Base-by-base conservation (phyloP, 73 alveolate genomes). In the Paramecium biaurelia region DNA sequence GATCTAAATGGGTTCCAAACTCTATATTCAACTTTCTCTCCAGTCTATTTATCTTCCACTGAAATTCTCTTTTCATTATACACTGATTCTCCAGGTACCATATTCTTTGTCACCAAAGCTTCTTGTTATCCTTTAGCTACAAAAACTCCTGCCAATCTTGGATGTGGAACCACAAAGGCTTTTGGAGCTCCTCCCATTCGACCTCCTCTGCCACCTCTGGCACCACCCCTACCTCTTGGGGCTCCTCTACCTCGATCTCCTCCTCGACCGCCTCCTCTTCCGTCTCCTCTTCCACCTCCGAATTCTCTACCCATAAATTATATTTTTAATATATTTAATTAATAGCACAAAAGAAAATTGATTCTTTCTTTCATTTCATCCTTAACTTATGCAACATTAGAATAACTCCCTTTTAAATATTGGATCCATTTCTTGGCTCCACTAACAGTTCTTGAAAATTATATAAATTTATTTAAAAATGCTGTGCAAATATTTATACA, bases 1-100 rank as follows among this genome's bases (percentile, higher is more conserved):
- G 99, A 99, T 92, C 99, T 96, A 96, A 97, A 99, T 12, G 99
- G 99, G 85, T 99, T 99, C 99, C 99, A 99, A 70, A 99, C 99
- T 72, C 99, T 95, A 93, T 99, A 99, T 94, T 98, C 99, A 12
- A 95, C 95, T 93, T 98, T 98, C 70, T 95, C 97, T 32, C 94
- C 98, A 15, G 89, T 84, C 23, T 57, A 84, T n/a, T 93, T 57
- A 21, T 84, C 98, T 89, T 95, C 98, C 32, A 95, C 98, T 12
- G 97, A 85, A 35, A 98, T 97, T 76, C 99, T 95, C 90, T 93
- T 96, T 95, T 96, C 97, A 57, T 96, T 95, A 90, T 92, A 93
- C 59, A 93, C 99, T 56, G 98, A 93, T 96, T 98, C 99, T 26
- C 99, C 99, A 15, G 99, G 97, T 72, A 96, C 97, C 45, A 96